These are phyloP conservation scores for Podila epigama DNA, from an alignment of 192 early-diverging fungal genomes.

Conservation along the genomic window DNA sequence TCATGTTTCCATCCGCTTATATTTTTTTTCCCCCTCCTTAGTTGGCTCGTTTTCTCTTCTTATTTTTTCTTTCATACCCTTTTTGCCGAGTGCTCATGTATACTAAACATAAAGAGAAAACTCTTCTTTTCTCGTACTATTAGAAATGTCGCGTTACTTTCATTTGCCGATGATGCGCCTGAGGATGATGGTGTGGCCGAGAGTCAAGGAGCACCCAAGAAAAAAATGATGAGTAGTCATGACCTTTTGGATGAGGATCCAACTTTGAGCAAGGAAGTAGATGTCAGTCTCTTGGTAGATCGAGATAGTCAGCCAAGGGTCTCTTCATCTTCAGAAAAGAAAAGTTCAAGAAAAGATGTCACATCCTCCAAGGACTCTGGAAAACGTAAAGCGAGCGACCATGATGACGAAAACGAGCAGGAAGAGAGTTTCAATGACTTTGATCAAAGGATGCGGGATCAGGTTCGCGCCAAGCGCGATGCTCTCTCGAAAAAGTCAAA, in stretches of 20 bases:
- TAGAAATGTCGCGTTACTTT: conserved; percentile 80
- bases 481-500: conserved; percentile 25
- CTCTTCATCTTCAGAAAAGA: conserved; percentile 6
- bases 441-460: conserved; percentile 56
- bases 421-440: conserved; percentile 41
- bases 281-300: conserved; percentile 1
- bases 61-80: no score
- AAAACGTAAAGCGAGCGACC: conserved; percentile 16
- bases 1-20: neutral
- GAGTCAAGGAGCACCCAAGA: conserved; percentile 53
- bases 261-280: conserved; percentile 29
- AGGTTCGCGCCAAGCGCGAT: conserved; percentile 20
- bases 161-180: conserved; percentile 87
- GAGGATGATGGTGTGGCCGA: conserved; percentile 51
- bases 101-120: no score
- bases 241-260: conserved; percentile 70
- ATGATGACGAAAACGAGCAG: conserved; percentile 32
- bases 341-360: neutral
- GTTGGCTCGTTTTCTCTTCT: no score
- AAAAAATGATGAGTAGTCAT: conserved; percentile 71
- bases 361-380: neutral
- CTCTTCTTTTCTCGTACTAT: neutral
- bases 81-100: no score
- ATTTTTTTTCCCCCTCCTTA: neutral
- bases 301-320: conserved; percentile 3